phyloP scores from a whole-genome alignment of 768 basidiomycete genomes.

The Tephrocybe sp. region DNA sequence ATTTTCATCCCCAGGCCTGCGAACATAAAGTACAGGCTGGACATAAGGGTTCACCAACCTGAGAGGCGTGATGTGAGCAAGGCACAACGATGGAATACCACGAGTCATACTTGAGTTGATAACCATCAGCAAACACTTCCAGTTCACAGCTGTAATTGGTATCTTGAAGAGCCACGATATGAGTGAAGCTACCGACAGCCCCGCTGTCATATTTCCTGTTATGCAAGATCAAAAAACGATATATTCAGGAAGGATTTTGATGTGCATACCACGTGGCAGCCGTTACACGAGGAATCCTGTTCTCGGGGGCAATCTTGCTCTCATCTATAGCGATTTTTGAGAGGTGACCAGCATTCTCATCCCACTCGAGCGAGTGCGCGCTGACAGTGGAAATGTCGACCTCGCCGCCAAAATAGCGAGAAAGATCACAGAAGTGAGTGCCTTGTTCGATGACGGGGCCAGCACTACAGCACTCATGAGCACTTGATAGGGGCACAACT shows the following conservation, averaged over 20 bases:
- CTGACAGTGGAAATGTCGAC: conserved; percentile 79
- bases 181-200: conserved; percentile 90
- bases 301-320: conserved; percentile 76
- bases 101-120: conserved; percentile 67
- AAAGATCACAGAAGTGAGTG: conserved; percentile 96
- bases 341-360: conserved; percentile 85
- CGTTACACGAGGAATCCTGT: conserved; percentile 93
- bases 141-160: conserved; percentile 93
- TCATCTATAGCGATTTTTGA: conserved; percentile 86
- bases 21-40: conserved; percentile 83
- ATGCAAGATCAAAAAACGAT: conserved; percentile 1
- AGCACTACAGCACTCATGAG: conserved; percentile 44
- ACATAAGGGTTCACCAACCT: conserved; percentile 94
- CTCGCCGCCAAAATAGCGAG: conserved; percentile 96
- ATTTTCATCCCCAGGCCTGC: conserved; percentile 78
- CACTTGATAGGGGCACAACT: conserved; percentile 1
- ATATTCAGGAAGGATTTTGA: background rate
- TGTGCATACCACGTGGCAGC: conserved; percentile 77
- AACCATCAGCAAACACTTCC: conserved; percentile 93
- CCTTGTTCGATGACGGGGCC: conserved; percentile 90
- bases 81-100: background rate
- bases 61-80: conserved; percentile 5
- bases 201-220: conserved; percentile 92
- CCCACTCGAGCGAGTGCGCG: conserved; percentile 91
- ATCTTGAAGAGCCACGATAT: conserved; percentile 90